A percentile compares a stretch with the other conserved stretches of the same genome.
Conservation (phyloP, 257 asterid species). For the Plantago major region DNA sequence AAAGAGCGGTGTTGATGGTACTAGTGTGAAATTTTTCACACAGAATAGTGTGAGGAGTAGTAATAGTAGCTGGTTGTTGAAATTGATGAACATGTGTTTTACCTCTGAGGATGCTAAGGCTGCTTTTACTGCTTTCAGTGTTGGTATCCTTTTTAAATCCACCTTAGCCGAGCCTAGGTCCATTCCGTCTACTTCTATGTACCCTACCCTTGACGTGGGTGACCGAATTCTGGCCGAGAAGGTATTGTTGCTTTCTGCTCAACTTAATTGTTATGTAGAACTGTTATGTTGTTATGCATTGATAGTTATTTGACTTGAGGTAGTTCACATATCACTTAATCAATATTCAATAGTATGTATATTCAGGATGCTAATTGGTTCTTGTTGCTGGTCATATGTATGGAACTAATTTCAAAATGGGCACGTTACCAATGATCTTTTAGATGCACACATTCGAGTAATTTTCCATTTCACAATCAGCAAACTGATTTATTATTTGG, state of each 20-base stretch:
- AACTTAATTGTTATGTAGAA: background rate
- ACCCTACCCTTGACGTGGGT: conserved; percentile 86
- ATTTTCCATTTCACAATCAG: too few species aligned
- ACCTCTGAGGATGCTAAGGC: conserved; percentile 87
- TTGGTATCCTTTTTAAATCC: conserved; percentile 69
- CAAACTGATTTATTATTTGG: too few species aligned
- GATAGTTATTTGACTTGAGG: background rate
- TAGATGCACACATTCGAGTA: too few species aligned
- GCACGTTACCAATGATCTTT: too few species aligned
- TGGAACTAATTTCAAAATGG: too few species aligned
- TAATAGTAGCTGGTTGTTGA: conserved; percentile 53
- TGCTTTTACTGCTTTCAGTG: conserved; percentile 77
- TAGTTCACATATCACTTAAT: too few species aligned
- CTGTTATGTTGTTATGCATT: background rate
- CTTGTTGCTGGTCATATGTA: too few species aligned
- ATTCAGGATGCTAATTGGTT: background rate
- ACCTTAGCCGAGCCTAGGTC: conserved; percentile 96
- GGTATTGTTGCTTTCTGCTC: conserved; percentile 19
- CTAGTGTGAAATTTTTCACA: conserved; percentile 19
- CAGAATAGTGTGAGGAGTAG: conserved; percentile 17
- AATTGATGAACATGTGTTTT: conserved; percentile 46
- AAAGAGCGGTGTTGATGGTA: conserved; percentile 21
- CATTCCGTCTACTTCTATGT: conserved; percentile 89
- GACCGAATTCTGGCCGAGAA: conserved; percentile 90
- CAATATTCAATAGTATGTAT: background rate